Evolutionary conservation across 2,329 filamentous ascomycete species (phyloP), one percentile per base, ranked within the genome.

Genomic region (Blumeria graminis): DNA sequence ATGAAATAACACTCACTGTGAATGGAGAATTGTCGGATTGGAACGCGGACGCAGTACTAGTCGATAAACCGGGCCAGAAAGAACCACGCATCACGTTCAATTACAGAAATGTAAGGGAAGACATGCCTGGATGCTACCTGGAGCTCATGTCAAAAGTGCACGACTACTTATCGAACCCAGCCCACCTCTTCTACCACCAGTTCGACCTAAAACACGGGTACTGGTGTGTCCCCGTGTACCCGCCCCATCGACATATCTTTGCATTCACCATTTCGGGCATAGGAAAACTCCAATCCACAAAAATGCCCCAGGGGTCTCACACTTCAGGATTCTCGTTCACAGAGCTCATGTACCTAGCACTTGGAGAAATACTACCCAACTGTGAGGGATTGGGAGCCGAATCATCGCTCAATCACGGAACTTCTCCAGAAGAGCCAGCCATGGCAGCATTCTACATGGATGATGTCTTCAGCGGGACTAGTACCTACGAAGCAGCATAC

Each of bases 181-280:
- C 39, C 6, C 33, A 57, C 41, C 41, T 22, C 10, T 46, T 9
- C n/a, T 57, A 13, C 32, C 18, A 46, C 22, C 32, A 41, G n/a
- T 43, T 53, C 35, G 46, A 57, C 36, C 32, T 57, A 8, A 57
- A 57, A 39, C 36, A 57, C 28, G 43, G 11, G 5, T 57, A 57
- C 32, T 57, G 46, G 46, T n/a, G 18, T n/a, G 32, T 56, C 11
- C 32, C 48, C n/a, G 11, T 57, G 7, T 45, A 53, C 43, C 32
- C 11, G 6, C 32, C 14, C 9, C 18, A 46, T 34, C 7, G 50
- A n/a, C 9, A 52, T 16, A 9, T 28, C 10, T 53, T 35, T 35
- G 50, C 50, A n/a, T 53, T 53, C 18, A 52, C 22, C 13, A 6
- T 52, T n/a, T 10, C n/a, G 6, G 50, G 22, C 18, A 53, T 53